Base-by-base conservation (phyloP, 148 eudicot species). In the Rhododendron molle region DNA sequence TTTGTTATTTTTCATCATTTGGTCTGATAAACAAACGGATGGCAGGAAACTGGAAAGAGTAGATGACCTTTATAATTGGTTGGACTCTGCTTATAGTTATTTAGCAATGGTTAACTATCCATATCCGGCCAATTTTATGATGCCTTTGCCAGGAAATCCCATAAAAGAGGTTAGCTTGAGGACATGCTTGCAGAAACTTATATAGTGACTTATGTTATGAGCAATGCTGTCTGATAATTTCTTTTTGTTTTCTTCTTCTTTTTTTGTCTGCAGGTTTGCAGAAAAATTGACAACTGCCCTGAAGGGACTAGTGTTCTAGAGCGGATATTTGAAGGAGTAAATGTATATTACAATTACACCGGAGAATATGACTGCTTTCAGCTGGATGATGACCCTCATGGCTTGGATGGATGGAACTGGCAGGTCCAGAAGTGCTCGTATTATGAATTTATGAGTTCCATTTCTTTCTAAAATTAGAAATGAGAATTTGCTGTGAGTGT, bases 401-500 rank as follows among this genome's bases (percentile, higher is more conserved):
- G 99, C 78, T 87, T 93, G 93, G 89, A 88, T 87, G 99, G 99
- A 82, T 96, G 99, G 99, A 87, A 96, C 80, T 96, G 97, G 97
- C 99, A 96, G 98, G 99, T 96, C 44, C 78, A 73, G 32, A 62
- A 62, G 56, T 32, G 47, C 23, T 34, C 23, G 28, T 4, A 16
- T n/a, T 74, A 8, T 2, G 62, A 40, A 54, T 54, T 54, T 16
- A 54, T 16, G 60, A 54, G 0, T 85, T 11, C 3, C 3, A 30
- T 15, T 71, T 8, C 18, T 40, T 76, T 2, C 67, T 79, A 54
- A 16, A 9, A 49, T 77, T 44, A 5, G 10, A 18, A 50, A 78
- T 80, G 28, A 50, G 13, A 73, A 16, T 72, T 56, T 52, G 67
- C 32, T 15, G 18, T 65, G 78, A 77, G 10, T 15, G 18, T 65